Percentiles rank a stretch among this genome's conserved stretches.
phyloP scores from a whole-genome alignment of 495 filamentous ascomycete genomes.

The Jackrogersella multiformis region DNA sequence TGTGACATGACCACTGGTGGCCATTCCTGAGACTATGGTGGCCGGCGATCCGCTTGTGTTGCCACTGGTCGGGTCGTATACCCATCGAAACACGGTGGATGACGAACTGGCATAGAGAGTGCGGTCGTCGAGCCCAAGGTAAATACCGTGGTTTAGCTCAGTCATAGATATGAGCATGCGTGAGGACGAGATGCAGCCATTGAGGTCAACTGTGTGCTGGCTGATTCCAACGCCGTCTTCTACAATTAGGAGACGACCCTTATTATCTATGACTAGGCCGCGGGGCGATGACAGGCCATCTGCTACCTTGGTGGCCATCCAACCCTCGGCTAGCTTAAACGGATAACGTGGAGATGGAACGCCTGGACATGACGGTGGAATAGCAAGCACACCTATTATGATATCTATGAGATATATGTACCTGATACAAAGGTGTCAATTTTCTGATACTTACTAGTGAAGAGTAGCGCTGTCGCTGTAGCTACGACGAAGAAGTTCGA shows the following conservation, averaged over 20 bases:
- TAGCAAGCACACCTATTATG: slow-evolving; percentile 2
- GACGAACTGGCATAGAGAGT: slow-evolving; percentile 71
- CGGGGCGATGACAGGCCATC: slow-evolving; percentile 63
- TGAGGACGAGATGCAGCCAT: slow-evolving; percentile 47
- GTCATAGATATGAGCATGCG: slow-evolving; percentile 11
- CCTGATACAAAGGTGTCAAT: neutral
- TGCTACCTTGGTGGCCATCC: slow-evolving; percentile 64
- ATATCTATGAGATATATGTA: neutral
- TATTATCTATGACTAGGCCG: slow-evolving; percentile 66
- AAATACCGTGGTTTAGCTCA: slow-evolving; percentile 68
- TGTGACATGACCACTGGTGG: slow-evolving; percentile 65
- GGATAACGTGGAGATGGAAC: slow-evolving; percentile 40
- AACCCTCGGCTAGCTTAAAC: slow-evolving; percentile 66
- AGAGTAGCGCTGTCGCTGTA: neutral
- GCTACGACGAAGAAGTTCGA: neutral
- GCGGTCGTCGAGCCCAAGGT: slow-evolving; percentile 66
- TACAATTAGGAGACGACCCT: slow-evolving; percentile 69
- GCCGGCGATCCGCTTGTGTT: slow-evolving; percentile 53
- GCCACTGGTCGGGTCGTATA: slow-evolving; percentile 61
- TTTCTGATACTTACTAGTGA: slow-evolving; percentile 9
- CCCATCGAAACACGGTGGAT: slow-evolving; percentile 66
- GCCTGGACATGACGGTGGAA: slow-evolving; percentile 42
- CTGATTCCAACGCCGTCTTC: slow-evolving; percentile 63
- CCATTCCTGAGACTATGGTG: slow-evolving; percentile 68
- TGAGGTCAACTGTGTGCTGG: slow-evolving; percentile 59